Evolutionary conservation across 2,329 filamentous ascomycete genomes (phyloP), one percentile per base, ranked within the genome.

Genomic region (Dryadomyces quercus-mongolicae): DNA sequence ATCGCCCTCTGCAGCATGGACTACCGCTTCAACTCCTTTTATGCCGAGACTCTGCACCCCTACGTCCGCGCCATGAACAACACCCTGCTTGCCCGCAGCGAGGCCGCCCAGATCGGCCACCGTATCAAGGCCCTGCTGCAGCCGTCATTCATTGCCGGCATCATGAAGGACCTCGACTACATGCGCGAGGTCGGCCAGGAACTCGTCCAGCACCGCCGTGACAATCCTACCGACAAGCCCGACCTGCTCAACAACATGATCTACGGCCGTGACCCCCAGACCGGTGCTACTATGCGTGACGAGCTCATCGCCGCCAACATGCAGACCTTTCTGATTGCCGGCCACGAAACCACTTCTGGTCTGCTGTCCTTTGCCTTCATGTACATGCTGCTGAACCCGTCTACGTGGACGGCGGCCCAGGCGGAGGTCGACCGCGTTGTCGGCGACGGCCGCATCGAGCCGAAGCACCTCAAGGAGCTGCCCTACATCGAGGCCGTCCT

Each of bases 21-120:
- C 13, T 78, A 71, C 55, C 74, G 81, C 2, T 84, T 84, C 70
- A 84, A 84, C 63, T 76, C 73, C 0, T 82, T 81, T 64, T 84
- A 84, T 60, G 68, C 68, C 15, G 77, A 86, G 15, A 72, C 80
- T 9, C 70, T 85, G 64, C 85, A 90, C 59, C 85, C 84, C 0
- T 89, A 89, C 60, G 74, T 88, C 42, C 66, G 74, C 49, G 78
- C 82, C 31, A 87, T 89, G 85, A 62, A 55, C 6, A 73, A 73
- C 56, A 60, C 36, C 16, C 56, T 74, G 25, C 74, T 77, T 57
- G 69, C 73, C 2, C 52, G 52, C 40, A 57, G 54, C 52, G 40
- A 57, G 52, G 13, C 13, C 12, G 38, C 44, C 21, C 57, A 59
- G 52, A 50, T 59, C 10, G 55, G 55, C 15, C 44, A 55, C 18